Percentiles rank a stretch among this genome's conserved stretches.
Evolutionary conservation across 2,329 filamentous ascomycete genomes (phyloP).

Genomic region (Penicillium corylophilum): DNA sequence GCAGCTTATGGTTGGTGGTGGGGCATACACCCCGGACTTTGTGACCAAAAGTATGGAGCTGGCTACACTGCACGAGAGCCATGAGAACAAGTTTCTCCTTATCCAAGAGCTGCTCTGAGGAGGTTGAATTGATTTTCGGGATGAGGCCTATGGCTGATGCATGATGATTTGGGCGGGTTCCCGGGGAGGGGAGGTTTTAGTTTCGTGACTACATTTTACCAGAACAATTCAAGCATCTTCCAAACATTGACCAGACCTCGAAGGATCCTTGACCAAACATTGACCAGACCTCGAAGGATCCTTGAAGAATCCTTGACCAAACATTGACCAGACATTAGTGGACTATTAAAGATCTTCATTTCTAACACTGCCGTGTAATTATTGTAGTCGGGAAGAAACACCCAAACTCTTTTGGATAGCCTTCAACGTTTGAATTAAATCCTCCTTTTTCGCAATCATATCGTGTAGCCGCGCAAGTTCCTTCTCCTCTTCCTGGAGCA

Average conservation of each 20-base stretch:
- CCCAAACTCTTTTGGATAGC: not conserved
- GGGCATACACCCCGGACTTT: no score
- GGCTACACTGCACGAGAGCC: no score
- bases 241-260: not conserved
- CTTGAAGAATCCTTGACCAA: no score
- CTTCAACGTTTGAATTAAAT: not conserved
- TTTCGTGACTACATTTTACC: not conserved
- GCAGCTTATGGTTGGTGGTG: not conserved
- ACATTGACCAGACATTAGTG: not conserved
- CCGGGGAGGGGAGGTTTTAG: not conserved
- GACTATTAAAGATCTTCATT: not conserved
- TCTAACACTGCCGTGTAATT: not conserved
- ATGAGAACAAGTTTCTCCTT: not conserved
- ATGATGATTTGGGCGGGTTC: not conserved
- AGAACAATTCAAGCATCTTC: not conserved
- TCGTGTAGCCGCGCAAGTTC: not conserved
- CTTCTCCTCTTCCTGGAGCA: not conserved
- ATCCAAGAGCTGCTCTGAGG: not conserved
- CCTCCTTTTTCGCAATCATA: not conserved
- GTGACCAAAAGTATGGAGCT: no score
- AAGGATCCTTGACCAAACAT: no score
- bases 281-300: no score
- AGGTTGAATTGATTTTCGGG: not conserved
- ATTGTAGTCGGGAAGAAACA: not conserved
- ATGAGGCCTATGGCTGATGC: not conserved